A percentile compares a stretch with the other conserved stretches of the same genome.
Conservation (phyloP, 2,329 filamentous ascomycete species). For the Calcarisporium arbuscula region DNA sequence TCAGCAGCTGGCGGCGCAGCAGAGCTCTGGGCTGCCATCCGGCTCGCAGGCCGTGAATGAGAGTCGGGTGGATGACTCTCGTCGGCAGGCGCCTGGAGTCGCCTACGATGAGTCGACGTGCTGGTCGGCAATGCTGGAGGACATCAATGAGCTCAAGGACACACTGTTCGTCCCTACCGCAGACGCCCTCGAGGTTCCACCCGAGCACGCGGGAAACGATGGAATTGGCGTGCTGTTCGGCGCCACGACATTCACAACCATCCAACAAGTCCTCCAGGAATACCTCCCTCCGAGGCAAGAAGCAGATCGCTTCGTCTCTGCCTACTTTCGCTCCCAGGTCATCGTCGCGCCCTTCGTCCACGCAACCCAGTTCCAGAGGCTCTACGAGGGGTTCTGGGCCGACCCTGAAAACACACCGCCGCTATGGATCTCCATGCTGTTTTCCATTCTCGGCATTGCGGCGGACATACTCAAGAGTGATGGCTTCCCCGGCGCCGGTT, state of each 20-base stretch:
- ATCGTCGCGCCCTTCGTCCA: constrained; percentile 32
- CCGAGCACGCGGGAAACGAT: constrained; percentile 9
- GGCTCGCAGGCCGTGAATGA: constrained; percentile 4
- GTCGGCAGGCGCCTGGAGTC: no score
- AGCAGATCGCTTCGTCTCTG: constrained; percentile 27
- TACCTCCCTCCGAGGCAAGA: constrained; percentile 30
- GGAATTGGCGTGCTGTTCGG: constrained; percentile 28
- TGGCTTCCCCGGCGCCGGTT: constrained; percentile 17
- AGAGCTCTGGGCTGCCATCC: constrained; percentile 9
- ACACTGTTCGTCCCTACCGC: no score
- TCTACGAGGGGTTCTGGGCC: constrained; percentile 42
- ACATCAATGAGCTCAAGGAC: constrained; percentile 34
- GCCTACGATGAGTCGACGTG: constrained; percentile 34
- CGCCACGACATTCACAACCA: constrained; percentile 17
- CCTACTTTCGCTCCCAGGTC: constrained; percentile 34
- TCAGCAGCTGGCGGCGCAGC: constrained; percentile 32
- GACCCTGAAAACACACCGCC: constrained; percentile 31
- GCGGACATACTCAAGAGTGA: constrained; percentile 27
- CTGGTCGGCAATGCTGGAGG: constrained; percentile 35
- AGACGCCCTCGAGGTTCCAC: constrained; percentile 16
- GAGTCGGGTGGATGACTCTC: constrained; percentile 1
- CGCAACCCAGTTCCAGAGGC: constrained; percentile 37
- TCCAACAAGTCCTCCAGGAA: constrained; percentile 24
- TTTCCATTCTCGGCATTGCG: constrained; percentile 39
- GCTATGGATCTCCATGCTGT: constrained; percentile 45